Conservation (phyloP, 108 stramenopile species). For the Cyclotella choctawhatcheeana region DNA sequence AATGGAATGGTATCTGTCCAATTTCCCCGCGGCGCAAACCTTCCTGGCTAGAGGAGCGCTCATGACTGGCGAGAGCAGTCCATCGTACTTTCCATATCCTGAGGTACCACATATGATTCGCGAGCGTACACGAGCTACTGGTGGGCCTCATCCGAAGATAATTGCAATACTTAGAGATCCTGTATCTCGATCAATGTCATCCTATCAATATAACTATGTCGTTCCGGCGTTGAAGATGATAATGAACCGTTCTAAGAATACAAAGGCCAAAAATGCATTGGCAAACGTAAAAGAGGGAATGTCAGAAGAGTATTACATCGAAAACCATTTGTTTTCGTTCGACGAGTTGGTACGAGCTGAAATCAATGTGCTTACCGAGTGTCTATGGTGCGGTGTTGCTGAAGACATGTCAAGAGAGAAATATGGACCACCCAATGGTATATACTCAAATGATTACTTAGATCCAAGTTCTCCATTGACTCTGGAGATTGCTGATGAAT, state of each 20-base stretch:
- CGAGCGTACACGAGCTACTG: constrained; percentile 13
- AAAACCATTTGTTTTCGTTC: constrained; percentile 68
- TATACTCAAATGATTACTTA: constrained; percentile 19
- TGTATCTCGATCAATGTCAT: constrained; percentile 67
- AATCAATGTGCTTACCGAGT: constrained; percentile 54
- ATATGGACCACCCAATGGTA: constrained; percentile 13
- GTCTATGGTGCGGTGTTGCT: constrained; percentile 59
- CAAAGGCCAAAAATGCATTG: constrained; percentile 5
- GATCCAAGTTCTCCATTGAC: constrained; percentile 51
- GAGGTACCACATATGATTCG: constrained; percentile 23
- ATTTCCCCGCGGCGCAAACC: constrained; percentile 68
- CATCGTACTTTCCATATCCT: constrained; percentile 70
- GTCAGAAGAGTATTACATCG: constrained; percentile 58
- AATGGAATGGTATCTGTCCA: constrained; percentile 75
- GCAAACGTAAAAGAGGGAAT: constrained; percentile 22
- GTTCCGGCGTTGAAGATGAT: constrained; percentile 59
- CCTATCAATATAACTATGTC: constrained; percentile 81
- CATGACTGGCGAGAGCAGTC: constrained; percentile 85
- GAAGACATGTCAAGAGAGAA: constrained; percentile 22
- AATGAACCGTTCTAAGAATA: constrained; percentile 19
- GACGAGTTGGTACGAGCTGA: constrained; percentile 81
- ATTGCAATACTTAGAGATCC: constrained; percentile 74
- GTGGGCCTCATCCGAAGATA: constrained; percentile 41
- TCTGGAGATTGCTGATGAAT: constrained; percentile 69
- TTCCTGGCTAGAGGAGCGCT: constrained; percentile 74